Conservation (phyloP, 2,329 filamentous ascomycete genomes). For the Coniochaeta pulveracea region DNA sequence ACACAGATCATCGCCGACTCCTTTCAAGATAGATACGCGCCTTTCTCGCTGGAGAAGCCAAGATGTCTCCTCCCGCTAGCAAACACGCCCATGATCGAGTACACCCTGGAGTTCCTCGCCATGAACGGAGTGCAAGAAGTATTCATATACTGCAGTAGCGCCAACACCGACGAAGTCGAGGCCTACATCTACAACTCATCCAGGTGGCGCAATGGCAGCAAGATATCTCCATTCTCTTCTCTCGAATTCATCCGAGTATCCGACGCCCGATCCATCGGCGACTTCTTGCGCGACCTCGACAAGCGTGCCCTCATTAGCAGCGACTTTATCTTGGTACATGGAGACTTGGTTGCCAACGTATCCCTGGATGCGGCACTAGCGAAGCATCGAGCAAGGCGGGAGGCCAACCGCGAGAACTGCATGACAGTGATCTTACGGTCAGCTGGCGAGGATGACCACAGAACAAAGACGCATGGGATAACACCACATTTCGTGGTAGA, state of each 20-base stretch:
- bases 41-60: conserved; percentile 80
- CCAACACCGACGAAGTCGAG: conserved; percentile 79
- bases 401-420: conserved; percentile 83
- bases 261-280: conserved; percentile 76
- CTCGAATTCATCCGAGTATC: conserved; percentile 77
- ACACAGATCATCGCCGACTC: conserved; percentile 78
- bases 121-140: conserved; percentile 93
- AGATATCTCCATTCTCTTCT: conserved; percentile 57
- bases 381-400: conserved; percentile 68
- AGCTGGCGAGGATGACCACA: conserved; percentile 56
- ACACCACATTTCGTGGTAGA: conserved; percentile 83
- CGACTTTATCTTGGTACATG: conserved; percentile 88
- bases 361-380: conserved; percentile 69
- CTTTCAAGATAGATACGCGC: conserved; percentile 83
- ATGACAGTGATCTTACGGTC: conserved; percentile 92
- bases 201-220: conserved; percentile 50
- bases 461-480: conserved; percentile 64
- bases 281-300: conserved; percentile 90
- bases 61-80: conserved; percentile 87
- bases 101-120: conserved; percentile 91
- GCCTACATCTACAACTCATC: conserved; percentile 70
- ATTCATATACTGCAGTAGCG: conserved; percentile 82
- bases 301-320: conserved; percentile 73
- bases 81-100: conserved; percentile 92
- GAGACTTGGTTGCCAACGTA: conserved; percentile 84